phyloP scores from a whole-genome alignment of 495 filamentous ascomycete species.

The Hyphodiscus hymeniophilus region DNA sequence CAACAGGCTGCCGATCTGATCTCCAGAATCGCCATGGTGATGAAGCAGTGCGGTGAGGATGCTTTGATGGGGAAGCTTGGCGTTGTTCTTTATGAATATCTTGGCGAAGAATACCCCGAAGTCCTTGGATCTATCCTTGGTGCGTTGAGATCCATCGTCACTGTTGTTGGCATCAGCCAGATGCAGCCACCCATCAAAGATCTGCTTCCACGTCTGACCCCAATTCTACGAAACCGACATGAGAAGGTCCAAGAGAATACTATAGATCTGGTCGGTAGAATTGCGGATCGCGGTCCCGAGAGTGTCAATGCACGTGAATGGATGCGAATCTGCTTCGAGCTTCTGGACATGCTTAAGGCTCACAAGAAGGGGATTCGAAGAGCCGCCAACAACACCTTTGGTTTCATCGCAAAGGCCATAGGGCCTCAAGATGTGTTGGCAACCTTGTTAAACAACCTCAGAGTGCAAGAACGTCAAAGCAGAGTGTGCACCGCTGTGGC shows the following conservation, averaged over 20 bases:
- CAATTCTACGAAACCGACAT: conserved; percentile 95
- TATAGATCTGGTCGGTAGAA: conserved; percentile 98
- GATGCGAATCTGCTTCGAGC: conserved; percentile 99
- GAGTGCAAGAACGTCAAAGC: conserved; percentile 95
- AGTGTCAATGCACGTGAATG: conserved; percentile 95
- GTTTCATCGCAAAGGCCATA: conserved; percentile 99
- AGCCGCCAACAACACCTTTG: conserved; percentile 99
- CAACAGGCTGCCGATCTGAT: conserved; percentile 97
- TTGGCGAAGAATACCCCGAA: conserved; percentile 98
- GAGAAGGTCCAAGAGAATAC: conserved; percentile 99
- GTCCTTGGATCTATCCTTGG: conserved; percentile 95
- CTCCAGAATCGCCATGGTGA: conserved; percentile 92
- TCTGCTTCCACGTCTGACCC: conserved; percentile 88
- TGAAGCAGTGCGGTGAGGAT: conserved; percentile 98
- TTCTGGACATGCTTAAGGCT: conserved; percentile 98
- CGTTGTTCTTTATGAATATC: conserved; percentile 94
- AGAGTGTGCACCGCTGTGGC: conserved; percentile 98
- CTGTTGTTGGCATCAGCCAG: conserved; percentile 93
- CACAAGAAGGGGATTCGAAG: conserved; percentile 99
- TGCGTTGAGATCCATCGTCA: conserved; percentile 91
- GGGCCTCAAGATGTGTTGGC: conserved; percentile 96
- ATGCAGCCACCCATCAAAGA: conserved; percentile 99
- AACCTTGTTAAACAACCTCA: conserved; percentile 90
- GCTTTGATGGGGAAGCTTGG: conserved; percentile 92
- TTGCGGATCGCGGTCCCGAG: conserved; percentile 93